Percentiles rank a stretch among this genome's conserved stretches.
These are phyloP conservation scores for Zygoascus ofunaensis DNA, from an alignment of 805 yeast species.

Conservation along the genomic window DNA sequence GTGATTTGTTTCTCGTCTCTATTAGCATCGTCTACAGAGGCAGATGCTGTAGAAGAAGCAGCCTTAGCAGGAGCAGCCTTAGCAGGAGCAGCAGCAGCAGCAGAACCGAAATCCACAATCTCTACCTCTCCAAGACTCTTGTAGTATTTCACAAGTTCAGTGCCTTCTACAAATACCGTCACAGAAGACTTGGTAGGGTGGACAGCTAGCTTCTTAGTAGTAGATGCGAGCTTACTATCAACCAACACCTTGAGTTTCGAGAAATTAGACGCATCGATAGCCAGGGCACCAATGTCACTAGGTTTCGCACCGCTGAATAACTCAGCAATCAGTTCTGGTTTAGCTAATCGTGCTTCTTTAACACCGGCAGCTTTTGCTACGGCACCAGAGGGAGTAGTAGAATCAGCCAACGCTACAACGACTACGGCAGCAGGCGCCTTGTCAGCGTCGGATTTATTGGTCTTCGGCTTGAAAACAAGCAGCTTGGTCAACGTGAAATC, in stretches of 20 bases:
- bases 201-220: constrained; percentile 24
- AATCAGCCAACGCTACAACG: constrained; percentile 63
- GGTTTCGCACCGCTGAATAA: constrained; percentile 46
- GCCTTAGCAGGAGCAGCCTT: constrained; percentile 23
- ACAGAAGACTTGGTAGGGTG: constrained; percentile 25
- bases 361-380: constrained; percentile 60
- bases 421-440: constrained; percentile 72
- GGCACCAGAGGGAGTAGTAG: constrained; percentile 56
- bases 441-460: constrained; percentile 48
- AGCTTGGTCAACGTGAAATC: constrained; percentile 43
- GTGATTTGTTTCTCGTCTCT: constrained; percentile 90
- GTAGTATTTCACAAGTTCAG: constrained; percentile 35
- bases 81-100: constrained; percentile 35
- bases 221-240: constrained; percentile 38
- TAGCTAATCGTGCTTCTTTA: constrained; percentile 84
- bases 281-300: constrained; percentile 28
- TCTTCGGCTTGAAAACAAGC: constrained; percentile 83
- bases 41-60: constrained; percentile 31
- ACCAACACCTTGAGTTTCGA: constrained; percentile 52
- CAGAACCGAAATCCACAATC: constrained; percentile 26
- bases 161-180: constrained; percentile 32
- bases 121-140: constrained; percentile 38
- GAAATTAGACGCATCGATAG: constrained; percentile 35
- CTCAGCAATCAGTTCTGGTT: constrained; percentile 63
- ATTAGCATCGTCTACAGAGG: constrained; percentile 24